Conservation (phyloP, 768 basidiomycete genomes). For the Chalciporus piperatus region DNA sequence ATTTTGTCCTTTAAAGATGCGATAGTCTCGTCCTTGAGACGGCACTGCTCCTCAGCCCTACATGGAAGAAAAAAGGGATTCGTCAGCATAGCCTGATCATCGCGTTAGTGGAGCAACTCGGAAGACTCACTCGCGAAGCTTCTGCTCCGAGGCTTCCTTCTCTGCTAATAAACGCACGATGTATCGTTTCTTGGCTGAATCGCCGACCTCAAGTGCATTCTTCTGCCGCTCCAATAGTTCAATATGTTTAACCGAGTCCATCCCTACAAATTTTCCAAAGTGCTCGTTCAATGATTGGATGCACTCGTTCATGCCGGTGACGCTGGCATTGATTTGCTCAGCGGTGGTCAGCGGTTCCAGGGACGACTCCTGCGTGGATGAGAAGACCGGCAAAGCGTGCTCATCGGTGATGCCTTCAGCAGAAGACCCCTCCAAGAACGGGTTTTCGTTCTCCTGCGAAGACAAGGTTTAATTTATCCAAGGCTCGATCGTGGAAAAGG, state of each 20-base stretch:
- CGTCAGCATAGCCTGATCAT: neutral
- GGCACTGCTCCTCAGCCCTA: constrained; percentile 1
- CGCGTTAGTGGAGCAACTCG: neutral
- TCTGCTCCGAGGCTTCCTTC: neutral
- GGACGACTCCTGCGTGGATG: neutral
- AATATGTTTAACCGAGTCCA: constrained; percentile 29
- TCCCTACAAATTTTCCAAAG: constrained; percentile 11
- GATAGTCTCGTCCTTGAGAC: constrained; percentile 4
- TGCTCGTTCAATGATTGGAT: neutral
- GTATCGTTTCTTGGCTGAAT: constrained; percentile 29
- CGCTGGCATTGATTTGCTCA: constrained; percentile 21
- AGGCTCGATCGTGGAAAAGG: neutral
- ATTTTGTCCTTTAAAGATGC: neutral
- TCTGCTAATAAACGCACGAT: constrained; percentile 15
- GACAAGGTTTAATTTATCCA: neutral
- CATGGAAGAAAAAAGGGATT: neutral
- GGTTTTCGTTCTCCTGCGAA: constrained; percentile 20
- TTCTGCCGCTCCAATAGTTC: constrained; percentile 38
- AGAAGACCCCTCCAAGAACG: constrained; percentile 6
- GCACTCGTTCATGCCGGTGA: neutral
- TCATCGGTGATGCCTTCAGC: neutral
- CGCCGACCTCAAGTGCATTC: constrained; percentile 35
- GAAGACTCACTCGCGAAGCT: neutral
- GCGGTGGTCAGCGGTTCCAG: constrained; percentile 11
- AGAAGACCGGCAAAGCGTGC: neutral